Evolutionary conservation across 2,329 filamentous ascomycete genomes (phyloP), one percentile per base, ranked within the genome.

Genomic region (Fusarium nisikadoi): DNA sequence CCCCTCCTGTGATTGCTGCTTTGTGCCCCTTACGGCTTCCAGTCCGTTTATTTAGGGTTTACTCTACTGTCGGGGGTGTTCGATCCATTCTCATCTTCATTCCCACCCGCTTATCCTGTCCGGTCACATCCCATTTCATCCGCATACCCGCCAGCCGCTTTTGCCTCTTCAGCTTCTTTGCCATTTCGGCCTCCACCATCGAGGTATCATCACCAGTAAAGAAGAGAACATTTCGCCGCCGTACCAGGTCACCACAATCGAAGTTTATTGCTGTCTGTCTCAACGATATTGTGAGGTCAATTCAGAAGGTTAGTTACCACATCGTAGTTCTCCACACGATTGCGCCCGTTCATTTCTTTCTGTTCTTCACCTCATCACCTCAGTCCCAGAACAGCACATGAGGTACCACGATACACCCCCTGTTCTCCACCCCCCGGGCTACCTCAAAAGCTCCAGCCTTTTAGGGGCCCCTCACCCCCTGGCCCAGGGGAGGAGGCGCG

Each of bases 401-500:
- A 31, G 25, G 33, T 46, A 39, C 59, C 64, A 58, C 46, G 54
- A 66, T 42, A 57, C 73, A 54, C 72, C 41, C 74, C 72, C 66
- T 68, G 35, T 41, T 60, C 68, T 56, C 73, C 73, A 65, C 62
- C 53, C 71, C 57, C 58, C 55, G 11, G 41, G 39, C 63, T 49
- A 63, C 61, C 71, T 64, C 72, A 68, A 64, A 59, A 50, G 52
- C 49, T 46, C 49, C 58, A 57, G 29, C 41, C 23, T 27, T 17
- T 17, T 69, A 69, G 65, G 65, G 63, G 53, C 64, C 65, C 71
- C 67, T 69, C 72, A 69, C 75, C 75, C 74, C 75, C 72, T 75
- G 72, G 72, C 66, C 72, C 75, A 77, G 74, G 75, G 75, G 75
- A 75, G 75, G 75, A 77, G 72, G 74, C 71, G 74, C 74, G 72